Evolutionary conservation across 2,329 filamentous ascomycete species (phyloP), one percentile per base, ranked within the genome.

Genomic region (Basipetospora sp.): DNA sequence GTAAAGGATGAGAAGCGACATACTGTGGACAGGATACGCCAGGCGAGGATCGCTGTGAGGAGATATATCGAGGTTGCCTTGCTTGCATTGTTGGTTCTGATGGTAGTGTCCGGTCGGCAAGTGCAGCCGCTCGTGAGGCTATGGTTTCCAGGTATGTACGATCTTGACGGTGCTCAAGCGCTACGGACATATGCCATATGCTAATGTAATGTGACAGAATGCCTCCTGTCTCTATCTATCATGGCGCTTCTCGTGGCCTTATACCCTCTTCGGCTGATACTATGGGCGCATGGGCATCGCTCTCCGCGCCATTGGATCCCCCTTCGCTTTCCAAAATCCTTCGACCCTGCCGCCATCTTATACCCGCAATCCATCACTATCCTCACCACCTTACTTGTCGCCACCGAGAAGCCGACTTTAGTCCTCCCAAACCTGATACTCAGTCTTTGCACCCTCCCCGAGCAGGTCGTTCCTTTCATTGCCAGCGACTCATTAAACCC

Each of bases 261-360:
- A 10, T 82, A 83, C 47, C 78, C 78, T 3, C 39, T 79, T 28
- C 64, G 76, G 40, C 56, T 79, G n/a, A 49, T 65, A 5, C 45
- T 58, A 14, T 70, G 70, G 64, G 57, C 62, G 2, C 62, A 65
- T 40, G 52, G 52, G 15, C 55, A 58, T 17, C 53, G 56, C 14
- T 53, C 45, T 4, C 55, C 64, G 3, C 55, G 55, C n/a, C 55
- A 44, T 19, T 47, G 44, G 41, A 46, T 64, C 20, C 59, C 63
- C 2, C 48, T 77, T 26, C 52, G 53, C 20, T 63, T 94, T 27
- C 85, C 86, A 1, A 62, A 74, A 4, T 68, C 72, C n/a, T 93
- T 94, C 56, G 88, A 96, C 51, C 87, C 86, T 3, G 88, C 88
- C 5, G 84, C 87, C 9, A 66, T 94, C n/a, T 58, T 94, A 41